Percentiles rank a stretch among this genome's conserved stretches.
Evolutionary conservation across 2,329 filamentous ascomycete species (phyloP).

Genomic region (Xylariaceae sp.): DNA sequence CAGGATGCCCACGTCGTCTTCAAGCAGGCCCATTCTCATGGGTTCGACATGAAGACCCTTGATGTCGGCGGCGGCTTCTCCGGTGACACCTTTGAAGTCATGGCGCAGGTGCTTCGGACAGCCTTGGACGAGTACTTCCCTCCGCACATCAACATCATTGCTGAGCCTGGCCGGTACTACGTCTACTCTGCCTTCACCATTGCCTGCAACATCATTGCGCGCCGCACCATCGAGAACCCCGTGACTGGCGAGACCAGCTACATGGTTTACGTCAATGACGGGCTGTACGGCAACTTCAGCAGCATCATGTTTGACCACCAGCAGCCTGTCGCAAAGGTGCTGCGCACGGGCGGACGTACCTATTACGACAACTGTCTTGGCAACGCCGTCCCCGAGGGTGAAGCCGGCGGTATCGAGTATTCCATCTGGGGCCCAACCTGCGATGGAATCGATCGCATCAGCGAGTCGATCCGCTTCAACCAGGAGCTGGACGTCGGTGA

Average conservation of each 20-base stretch:
- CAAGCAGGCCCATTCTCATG: constrained; percentile 70
- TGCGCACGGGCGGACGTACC: constrained; percentile 56
- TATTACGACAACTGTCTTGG: constrained; percentile 52
- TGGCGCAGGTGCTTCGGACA: constrained; percentile 72
- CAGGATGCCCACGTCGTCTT: constrained; percentile 85
- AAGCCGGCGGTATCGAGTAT: constrained; percentile 63
- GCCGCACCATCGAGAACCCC: constrained; percentile 77
- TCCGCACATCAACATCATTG: constrained; percentile 74
- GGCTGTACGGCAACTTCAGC: constrained; percentile 96
- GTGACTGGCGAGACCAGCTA: constrained; percentile 63
- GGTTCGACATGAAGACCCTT: constrained; percentile 77
- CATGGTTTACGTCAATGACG: constrained; percentile 98
- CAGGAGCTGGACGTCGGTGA: constrained; percentile 84
- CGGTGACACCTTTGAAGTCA: constrained; percentile 83
- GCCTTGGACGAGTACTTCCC: constrained; percentile 89
- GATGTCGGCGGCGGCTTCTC: constrained; percentile 94
- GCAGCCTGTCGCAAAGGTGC: constrained; percentile 76
- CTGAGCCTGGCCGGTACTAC: constrained; percentile 95
- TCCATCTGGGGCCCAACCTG: constrained; percentile 98
- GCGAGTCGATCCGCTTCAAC: constrained; percentile 70
- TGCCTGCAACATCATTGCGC: constrained; percentile 92
- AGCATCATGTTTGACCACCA: constrained; percentile 99
- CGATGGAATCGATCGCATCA: constrained; percentile 94
- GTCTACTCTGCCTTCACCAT: constrained; percentile 90
- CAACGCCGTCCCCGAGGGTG: constrained; percentile 37